Percentiles rank a stretch among this genome's conserved stretches.
These are phyloP conservation scores for Chalara sp. DNA, from an alignment of 2,329 filamentous ascomycete species.

Conservation along the genomic window DNA sequence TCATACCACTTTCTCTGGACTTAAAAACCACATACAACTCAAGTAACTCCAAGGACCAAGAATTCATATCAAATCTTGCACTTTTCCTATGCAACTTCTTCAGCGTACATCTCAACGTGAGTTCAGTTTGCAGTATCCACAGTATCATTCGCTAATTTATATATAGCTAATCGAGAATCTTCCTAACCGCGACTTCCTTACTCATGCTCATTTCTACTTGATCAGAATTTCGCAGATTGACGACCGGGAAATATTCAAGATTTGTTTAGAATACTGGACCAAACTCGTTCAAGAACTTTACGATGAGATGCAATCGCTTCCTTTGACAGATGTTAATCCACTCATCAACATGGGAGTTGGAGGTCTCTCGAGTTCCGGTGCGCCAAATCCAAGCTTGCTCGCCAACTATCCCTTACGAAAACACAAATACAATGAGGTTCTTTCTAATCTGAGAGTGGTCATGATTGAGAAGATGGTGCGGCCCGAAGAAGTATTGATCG, in stretches of 20 bases:
- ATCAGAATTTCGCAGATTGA: conserved; percentile 98
- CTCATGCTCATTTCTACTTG: conserved; percentile 95
- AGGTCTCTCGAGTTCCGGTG: conserved; percentile 70
- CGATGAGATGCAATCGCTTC: conserved; percentile 96
- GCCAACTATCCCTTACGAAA: conserved; percentile 90
- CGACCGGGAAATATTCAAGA: conserved; percentile 98
- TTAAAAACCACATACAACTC: conserved; percentile 85
- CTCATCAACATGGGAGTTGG: conserved; percentile 70
- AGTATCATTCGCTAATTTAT: conserved; percentile 13
- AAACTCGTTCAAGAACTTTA: conserved; percentile 97
- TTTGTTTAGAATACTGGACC: conserved; percentile 97
- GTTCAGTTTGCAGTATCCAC: conserved; percentile 16
- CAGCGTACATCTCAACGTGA: conserved; percentile 78
- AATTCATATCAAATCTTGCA: conserved; percentile 95
- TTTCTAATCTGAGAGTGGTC: conserved; percentile 89
- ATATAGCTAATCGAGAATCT: conserved; percentile 83
- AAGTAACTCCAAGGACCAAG: conserved; percentile 89
- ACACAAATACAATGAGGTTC: conserved; percentile 93
- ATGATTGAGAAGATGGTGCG: conserved; percentile 99
- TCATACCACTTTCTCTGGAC: conserved; percentile 85
- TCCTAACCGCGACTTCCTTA: conserved; percentile 89
- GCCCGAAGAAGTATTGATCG: conserved; percentile 94
- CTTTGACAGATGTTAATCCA: conserved; percentile 87
- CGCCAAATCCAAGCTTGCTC: conserved; percentile 76
- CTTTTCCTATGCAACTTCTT: conserved; percentile 98